phyloP scores from a whole-genome alignment of 192 early-diverging fungal species.

The Podila verticillata region DNA sequence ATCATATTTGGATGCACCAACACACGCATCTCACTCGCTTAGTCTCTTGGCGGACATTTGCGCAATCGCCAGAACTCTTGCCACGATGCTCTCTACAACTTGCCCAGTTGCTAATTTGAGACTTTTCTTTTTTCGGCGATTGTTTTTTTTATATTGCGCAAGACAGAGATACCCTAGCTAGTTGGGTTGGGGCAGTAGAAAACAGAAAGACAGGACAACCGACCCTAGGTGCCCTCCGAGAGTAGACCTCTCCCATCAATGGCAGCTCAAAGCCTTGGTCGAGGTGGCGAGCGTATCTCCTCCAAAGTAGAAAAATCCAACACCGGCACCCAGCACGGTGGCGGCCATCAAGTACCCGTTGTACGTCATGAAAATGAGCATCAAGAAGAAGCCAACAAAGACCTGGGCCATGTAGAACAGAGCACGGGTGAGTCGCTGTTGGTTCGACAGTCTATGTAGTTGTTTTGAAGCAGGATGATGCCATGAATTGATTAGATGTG shows the following conservation, averaged over 20 bases:
- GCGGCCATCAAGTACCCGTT: constrained; percentile 79
- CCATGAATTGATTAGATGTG: neutral
- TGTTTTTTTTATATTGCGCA: too few relatives aligned
- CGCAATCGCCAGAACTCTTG: too few relatives aligned
- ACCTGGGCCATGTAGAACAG: constrained; percentile 73
- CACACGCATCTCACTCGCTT: too few relatives aligned
- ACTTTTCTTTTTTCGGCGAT: too few relatives aligned
- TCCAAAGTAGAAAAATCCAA: constrained; percentile 60
- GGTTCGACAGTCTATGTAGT: constrained; percentile 43
- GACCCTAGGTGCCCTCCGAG: neutral
- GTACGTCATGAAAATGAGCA: constrained; percentile 90
- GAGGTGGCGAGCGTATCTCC: constrained; percentile 34
- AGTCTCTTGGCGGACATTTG: too few relatives aligned
- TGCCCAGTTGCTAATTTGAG: too few relatives aligned
- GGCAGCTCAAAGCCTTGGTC: constrained; percentile 42
- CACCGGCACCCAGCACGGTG: constrained; percentile 71
- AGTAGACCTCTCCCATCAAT: neutral
- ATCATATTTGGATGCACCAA: too few relatives aligned
- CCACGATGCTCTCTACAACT: too few relatives aligned
- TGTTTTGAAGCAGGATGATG: neutral
- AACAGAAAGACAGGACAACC: too few relatives aligned
- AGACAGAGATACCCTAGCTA: too few relatives aligned
- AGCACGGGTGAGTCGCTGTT: constrained; percentile 66
- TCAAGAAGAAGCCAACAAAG: constrained; percentile 75
- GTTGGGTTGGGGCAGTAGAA: too few relatives aligned